Evolutionary conservation across 192 early-diverging fungal species (phyloP).

Genomic region (Funneliformis mosseae): DNA sequence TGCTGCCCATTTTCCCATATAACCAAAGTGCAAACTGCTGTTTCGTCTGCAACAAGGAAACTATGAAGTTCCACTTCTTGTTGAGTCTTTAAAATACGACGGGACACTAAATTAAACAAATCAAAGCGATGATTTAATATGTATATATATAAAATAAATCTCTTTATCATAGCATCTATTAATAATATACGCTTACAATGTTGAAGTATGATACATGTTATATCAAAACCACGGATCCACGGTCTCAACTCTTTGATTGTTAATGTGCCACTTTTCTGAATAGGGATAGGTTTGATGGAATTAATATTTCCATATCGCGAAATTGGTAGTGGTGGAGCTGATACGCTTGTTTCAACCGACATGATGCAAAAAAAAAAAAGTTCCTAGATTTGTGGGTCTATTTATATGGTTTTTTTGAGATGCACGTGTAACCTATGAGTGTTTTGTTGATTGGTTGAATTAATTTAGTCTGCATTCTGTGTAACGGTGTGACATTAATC

Average conservation of each 20-base stretch:
- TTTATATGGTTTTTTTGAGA: not conserved
- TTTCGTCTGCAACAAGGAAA: conserved; percentile 25
- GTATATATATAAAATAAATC: not conserved
- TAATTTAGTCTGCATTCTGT: too few species aligned
- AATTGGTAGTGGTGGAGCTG: not conserved
- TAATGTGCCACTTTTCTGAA: not conserved
- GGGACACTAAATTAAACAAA: not conserved
- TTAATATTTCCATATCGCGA: not conserved
- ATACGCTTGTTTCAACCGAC: not conserved
- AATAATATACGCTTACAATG: conserved; percentile 4
- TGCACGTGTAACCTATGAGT: not conserved
- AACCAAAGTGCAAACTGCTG: conserved; percentile 20
- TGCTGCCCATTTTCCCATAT: conserved; percentile 24
- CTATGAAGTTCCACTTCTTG: conserved; percentile 12
- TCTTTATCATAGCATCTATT: not conserved
- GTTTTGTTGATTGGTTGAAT: not conserved
- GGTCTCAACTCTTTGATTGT: conserved; percentile 25
- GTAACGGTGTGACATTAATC: too few species aligned
- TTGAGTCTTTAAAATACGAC: not conserved
- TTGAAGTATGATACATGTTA: conserved; percentile 20
- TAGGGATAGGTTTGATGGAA: not conserved
- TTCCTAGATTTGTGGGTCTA: not conserved
- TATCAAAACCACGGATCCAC: conserved; percentile 19
- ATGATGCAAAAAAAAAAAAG: not conserved
- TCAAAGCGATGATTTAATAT: not conserved